Base-by-base conservation (phyloP, 2,329 filamentous ascomycete genomes). In the Aspergillus chevalieri region DNA sequence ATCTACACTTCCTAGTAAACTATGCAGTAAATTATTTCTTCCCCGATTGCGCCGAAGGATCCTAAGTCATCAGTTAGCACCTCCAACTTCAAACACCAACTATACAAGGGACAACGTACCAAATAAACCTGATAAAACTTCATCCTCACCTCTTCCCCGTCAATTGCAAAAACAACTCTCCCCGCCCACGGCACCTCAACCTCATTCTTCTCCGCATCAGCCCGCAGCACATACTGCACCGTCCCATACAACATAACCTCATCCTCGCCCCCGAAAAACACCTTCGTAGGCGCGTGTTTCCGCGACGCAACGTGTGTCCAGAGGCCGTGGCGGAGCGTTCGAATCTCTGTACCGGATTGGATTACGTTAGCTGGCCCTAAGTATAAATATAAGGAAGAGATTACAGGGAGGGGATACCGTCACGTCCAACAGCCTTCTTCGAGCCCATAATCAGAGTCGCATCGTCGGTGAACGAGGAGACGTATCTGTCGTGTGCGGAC, bases 121-220 rank as follows among this genome's bases (percentile, higher is more conserved):
- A 70, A 53, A 52, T 70, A 70, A 51, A 70, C 67, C 55, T 70
- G 67, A 61, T 70, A 70, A 52, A 68, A 70, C 53, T 50, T 60
- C 66, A 70, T 70, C 56, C 61, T 69, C 15, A 64, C 47, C 39
- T 43, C 57, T 39, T 55, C 57, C 1, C 52, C 54, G 17, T 56
- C 56, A 47, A 54, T 50, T 3, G 55, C 64, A 57, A 70, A 70
- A 12, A 66, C 66, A 15, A 65, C 67, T 38, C 67, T 52, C 42
- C 62, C 67, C 24, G 66, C 65, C 67, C 67, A 70, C 5, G 65
- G 65, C 30, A 70, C 59, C 56, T 68, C 61, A 6, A 68, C 57
- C 47, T 68, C 65, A n/a, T 49, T 61, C 17, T 54, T 57, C 17
- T 41, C 38, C 2, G 56, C 54, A 34, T 63, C 53, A n/a, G 57